These are phyloP conservation scores for Eragrostis nindensis DNA, from an alignment of 176 grass and related monocot genomes.

Conservation along the genomic window DNA sequence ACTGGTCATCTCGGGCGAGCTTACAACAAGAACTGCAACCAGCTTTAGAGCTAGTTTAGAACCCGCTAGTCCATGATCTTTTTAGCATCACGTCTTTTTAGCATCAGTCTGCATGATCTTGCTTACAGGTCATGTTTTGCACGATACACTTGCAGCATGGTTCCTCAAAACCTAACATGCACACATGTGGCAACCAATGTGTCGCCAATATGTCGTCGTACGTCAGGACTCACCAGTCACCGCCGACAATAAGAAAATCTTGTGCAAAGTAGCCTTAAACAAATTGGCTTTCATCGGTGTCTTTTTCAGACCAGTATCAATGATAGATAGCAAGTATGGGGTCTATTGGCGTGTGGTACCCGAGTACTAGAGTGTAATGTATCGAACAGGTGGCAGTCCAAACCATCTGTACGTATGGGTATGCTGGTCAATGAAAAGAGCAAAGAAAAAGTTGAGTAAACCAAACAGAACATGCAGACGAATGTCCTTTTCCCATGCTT, in stretches of 20 bases:
- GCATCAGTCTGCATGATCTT: too few relatives aligned
- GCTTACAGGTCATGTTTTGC: conserved; percentile 39
- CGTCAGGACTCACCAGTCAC: not conserved
- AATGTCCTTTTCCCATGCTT: not conserved
- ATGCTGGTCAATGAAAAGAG: not conserved
- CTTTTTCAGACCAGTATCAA: conserved; percentile 7
- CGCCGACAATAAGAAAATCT: conserved; percentile 28
- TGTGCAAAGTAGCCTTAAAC: not conserved
- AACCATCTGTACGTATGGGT: not conserved
- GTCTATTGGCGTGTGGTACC: not conserved
- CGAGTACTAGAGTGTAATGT: not conserved
- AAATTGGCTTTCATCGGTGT: conserved; percentile 20
- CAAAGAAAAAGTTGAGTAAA: not conserved
- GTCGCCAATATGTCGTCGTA: conserved; percentile 20
- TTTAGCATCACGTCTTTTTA: not conserved
- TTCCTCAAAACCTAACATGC: conserved; percentile 32
- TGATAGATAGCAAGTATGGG: not conserved
- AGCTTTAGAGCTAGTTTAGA: not conserved
- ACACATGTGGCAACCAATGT: conserved; percentile 17
- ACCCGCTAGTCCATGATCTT: too few relatives aligned
- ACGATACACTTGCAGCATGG: not conserved
- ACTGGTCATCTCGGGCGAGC: not conserved
- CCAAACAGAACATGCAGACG: not conserved
- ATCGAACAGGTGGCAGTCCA: conserved; percentile 1
- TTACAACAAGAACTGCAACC: not conserved